Conservation (phyloP, 1,284 basidiomycete species). For the Ceratobasidium sp. region DNA sequence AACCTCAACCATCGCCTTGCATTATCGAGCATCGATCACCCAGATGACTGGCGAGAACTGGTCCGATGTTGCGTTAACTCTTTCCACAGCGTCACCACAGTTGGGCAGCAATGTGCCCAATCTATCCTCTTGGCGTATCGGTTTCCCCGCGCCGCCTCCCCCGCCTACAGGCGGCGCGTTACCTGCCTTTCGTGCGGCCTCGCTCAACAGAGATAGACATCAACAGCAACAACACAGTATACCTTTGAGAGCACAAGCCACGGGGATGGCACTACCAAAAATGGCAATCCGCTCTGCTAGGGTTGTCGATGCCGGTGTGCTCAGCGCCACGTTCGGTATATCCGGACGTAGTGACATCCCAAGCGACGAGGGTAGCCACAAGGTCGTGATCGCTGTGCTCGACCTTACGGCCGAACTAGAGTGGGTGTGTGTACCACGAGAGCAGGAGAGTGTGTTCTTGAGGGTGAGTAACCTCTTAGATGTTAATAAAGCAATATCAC, state of each 20-base stretch:
- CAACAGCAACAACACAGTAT: no score
- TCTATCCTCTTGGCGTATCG: slow-evolving; percentile 31
- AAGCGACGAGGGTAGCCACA: slow-evolving; percentile 50
- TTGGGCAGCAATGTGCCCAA: slow-evolving; percentile 50
- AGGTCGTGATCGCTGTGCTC: slow-evolving; percentile 50
- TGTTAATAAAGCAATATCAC: background rate
- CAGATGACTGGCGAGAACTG: slow-evolving; percentile 53
- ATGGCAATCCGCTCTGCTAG: slow-evolving; percentile 18
- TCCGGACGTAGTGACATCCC: slow-evolving; percentile 49
- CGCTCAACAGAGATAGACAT: no score
- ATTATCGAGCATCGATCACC: slow-evolving; percentile 52
- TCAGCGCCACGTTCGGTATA: slow-evolving; percentile 50
- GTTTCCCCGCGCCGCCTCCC: background rate
- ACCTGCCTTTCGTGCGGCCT: no score
- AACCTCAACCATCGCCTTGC: slow-evolving; percentile 48
- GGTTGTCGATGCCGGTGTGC: slow-evolving; percentile 43
- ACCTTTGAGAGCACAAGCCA: no score
- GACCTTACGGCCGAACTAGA: slow-evolving; percentile 50
- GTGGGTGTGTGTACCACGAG: slow-evolving; percentile 50
- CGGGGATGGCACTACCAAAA: background rate
- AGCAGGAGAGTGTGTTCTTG: slow-evolving; percentile 30
- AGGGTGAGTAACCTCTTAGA: background rate
- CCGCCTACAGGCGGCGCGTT: no score
- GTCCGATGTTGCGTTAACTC: slow-evolving; percentile 50
- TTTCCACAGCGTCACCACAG: slow-evolving; percentile 50